Conservation (phyloP, 352 stramenopile genomes). For the Phytophthora pistaciae region DNA sequence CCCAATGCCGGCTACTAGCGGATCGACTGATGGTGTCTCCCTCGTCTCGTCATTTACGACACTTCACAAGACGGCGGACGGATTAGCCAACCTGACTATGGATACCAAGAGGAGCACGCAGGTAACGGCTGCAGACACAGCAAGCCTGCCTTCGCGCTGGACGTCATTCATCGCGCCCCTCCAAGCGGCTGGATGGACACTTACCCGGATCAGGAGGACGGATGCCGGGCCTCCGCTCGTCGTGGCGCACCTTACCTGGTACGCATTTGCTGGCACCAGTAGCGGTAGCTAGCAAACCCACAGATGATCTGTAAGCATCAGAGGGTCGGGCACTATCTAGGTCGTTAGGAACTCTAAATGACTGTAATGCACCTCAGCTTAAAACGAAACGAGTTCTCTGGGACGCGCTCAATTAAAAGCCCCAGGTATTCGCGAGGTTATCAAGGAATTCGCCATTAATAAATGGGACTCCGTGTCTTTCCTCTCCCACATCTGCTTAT, state of each 20-base stretch:
- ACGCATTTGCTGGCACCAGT: neutral
- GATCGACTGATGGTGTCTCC: neutral
- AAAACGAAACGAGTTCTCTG: too few species aligned
- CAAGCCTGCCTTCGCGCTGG: neutral
- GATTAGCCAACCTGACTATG: neutral
- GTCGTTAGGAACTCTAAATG: neutral
- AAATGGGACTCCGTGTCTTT: too few species aligned
- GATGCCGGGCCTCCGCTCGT: neutral
- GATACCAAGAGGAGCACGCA: neutral
- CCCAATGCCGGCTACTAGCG: neutral
- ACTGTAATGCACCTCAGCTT: neutral
- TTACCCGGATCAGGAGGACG: neutral
- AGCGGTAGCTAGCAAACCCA: neutral
- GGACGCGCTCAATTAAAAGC: too few species aligned
- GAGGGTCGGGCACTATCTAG: neutral
- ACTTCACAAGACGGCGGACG: neutral
- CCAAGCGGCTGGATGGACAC: neutral
- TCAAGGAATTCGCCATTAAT: too few species aligned
- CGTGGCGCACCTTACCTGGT: neutral
- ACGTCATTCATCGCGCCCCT: neutral
- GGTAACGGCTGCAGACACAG: neutral
- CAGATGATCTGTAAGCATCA: neutral
- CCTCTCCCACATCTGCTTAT: too few species aligned
- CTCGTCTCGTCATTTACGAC: neutral
- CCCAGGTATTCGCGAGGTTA: too few species aligned